Conservation (phyloP, 257 asterid genomes). For the Knoxia roxburghii region DNA sequence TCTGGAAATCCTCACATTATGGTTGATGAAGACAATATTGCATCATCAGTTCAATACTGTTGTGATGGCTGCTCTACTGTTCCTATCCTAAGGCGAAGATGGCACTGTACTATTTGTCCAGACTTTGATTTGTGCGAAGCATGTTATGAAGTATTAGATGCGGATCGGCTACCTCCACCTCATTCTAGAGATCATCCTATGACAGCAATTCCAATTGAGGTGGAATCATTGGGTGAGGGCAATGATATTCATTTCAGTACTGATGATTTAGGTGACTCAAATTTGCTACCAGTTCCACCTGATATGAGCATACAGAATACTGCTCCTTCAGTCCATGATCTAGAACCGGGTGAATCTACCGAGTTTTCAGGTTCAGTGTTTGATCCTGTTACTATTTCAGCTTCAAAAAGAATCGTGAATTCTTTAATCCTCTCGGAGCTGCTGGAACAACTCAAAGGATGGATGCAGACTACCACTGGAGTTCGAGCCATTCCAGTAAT, state of each 20-base stretch:
- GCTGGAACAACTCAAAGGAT: conserved; percentile 93
- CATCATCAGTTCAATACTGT: conserved; percentile 95
- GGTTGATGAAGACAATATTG: conserved; percentile 87
- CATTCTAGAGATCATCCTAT: conserved; percentile 94
- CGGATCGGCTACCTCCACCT: conserved; percentile 90
- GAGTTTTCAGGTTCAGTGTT: conserved; percentile 62
- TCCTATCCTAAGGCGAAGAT: conserved; percentile 89
- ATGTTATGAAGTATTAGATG: conserved; percentile 86
- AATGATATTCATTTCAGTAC: conserved; percentile 74
- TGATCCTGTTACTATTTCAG: conserved; percentile 93
- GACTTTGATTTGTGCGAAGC: conserved; percentile 98
- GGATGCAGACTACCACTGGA: conserved; percentile 89
- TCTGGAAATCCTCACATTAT: conserved; percentile 63
- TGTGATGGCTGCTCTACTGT: conserved; percentile 99
- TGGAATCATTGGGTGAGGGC: conserved; percentile 78
- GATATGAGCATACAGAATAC: conserved; percentile 50
- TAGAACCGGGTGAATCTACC: conserved; percentile 69
- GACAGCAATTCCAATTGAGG: conserved; percentile 97
- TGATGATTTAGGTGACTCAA: conserved; percentile 62
- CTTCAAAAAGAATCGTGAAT: conserved; percentile 93
- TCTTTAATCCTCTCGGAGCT: conserved; percentile 88
- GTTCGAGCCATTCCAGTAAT: conserved; percentile 85
- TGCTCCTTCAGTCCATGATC: conserved; percentile 69
- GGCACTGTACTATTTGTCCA: conserved; percentile 98
- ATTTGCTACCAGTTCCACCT: conserved; percentile 55